Conservation (phyloP, 1,284 basidiomycete genomes). For the Inonotus obliquus region DNA sequence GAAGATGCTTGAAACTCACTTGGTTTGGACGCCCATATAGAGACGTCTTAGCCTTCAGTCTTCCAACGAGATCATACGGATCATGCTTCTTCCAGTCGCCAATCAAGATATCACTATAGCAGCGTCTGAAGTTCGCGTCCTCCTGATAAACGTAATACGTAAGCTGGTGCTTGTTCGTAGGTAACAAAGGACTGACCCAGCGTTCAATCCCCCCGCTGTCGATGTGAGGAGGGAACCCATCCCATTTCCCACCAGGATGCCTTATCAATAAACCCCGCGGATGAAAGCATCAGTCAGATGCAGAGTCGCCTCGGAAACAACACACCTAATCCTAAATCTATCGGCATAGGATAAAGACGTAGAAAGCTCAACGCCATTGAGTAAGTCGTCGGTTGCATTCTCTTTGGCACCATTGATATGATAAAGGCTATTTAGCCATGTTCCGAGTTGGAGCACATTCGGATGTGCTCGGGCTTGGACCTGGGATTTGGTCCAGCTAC, state of each 20-base stretch:
- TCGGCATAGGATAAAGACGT: conserved; percentile 78
- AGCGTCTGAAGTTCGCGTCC: conserved; percentile 62
- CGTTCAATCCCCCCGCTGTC: conserved; percentile 81
- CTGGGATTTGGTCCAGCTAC: conserved; percentile 67
- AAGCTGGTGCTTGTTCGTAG: background rate
- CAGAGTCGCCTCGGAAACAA: too few species aligned
- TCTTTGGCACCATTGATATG: conserved; percentile 25
- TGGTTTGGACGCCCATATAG: conserved; percentile 59
- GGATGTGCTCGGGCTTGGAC: conserved; percentile 72
- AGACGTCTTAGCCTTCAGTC: conserved; percentile 55
- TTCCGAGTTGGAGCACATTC: conserved; percentile 54
- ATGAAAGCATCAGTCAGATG: background rate
- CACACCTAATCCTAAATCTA: conserved; percentile 62
- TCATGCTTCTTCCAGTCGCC: conserved; percentile 71
- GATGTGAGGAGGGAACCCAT: conserved; percentile 69
- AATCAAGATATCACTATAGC: conserved; percentile 61
- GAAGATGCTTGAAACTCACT: conserved; percentile 26
- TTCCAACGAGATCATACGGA: conserved; percentile 59
- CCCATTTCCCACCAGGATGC: conserved; percentile 67
- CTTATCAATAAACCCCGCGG: conserved; percentile 26
- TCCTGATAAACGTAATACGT: conserved; percentile 36
- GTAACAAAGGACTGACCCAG: conserved; percentile 40
- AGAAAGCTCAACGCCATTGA: conserved; percentile 60
- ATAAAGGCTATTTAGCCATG: conserved; percentile 65
- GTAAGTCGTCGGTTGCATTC: conserved; percentile 27